These are phyloP conservation scores for Strobilomyces confusus DNA, from an alignment of 768 basidiomycete species.

Conservation along the genomic window DNA sequence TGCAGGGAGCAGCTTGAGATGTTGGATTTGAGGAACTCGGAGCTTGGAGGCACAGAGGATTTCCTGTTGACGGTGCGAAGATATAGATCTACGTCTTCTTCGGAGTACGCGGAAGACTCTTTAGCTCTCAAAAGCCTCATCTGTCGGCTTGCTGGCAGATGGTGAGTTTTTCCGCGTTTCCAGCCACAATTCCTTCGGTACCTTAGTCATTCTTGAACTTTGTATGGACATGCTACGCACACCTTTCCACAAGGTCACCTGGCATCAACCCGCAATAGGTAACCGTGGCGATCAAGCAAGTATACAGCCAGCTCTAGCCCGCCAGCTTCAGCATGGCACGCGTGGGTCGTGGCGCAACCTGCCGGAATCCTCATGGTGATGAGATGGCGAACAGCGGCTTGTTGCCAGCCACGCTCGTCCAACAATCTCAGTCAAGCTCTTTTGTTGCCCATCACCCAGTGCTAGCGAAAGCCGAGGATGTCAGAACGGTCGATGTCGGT, in stretches of 20 bases:
- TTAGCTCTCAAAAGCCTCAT: conserved; percentile 15
- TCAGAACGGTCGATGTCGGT: conserved; percentile 15
- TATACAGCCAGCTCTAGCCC: not conserved
- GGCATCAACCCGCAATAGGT: not conserved
- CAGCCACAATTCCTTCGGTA: not conserved
- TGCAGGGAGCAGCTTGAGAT: conserved; percentile 15
- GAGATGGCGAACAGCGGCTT: too few species aligned
- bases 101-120: conserved; percentile 20
- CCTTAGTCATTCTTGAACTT: not conserved
- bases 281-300: not conserved
- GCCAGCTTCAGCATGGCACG: not conserved
- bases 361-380: conserved; percentile 16
- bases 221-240: not conserved
- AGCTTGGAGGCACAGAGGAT: not conserved
- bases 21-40: conserved; percentile 8
- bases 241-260: not conserved
- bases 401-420: not conserved
- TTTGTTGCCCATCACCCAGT: not conserved
- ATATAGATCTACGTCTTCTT: conserved; percentile 11
- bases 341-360: conserved; percentile 9
- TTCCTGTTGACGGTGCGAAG: conserved; percentile 17
- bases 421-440: not conserved
- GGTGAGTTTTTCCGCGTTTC: not conserved
- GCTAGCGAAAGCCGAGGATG: not conserved
- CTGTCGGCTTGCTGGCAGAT: conserved; percentile 11